A percentile compares a stretch with the other conserved stretches of the same genome.
Conservation (phyloP, 805 yeast species). For the Saturnispora diversa region DNA sequence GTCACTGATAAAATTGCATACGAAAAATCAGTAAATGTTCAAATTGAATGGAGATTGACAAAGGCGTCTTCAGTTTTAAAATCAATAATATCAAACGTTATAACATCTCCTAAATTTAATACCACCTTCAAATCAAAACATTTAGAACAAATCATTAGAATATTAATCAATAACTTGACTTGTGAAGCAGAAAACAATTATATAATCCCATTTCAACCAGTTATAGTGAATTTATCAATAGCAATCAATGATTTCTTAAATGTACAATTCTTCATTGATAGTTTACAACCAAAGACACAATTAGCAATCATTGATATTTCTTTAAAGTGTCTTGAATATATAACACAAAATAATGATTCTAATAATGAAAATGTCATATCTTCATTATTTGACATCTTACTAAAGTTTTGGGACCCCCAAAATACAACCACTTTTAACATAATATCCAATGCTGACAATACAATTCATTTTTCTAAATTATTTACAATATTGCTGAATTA, state of each 20-base stretch:
- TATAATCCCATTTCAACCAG: slow-evolving; percentile 22
- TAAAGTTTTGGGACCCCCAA: slow-evolving; percentile 18
- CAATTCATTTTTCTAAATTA: slow-evolving; percentile 14
- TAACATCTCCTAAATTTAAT: slow-evolving; percentile 13
- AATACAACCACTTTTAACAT: slow-evolving; percentile 12
- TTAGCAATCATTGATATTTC: slow-evolving; percentile 13
- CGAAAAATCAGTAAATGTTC: slow-evolving; percentile 19
- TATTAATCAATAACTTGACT: slow-evolving; percentile 17
- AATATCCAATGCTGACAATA: slow-evolving; percentile 1
- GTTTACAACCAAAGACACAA: slow-evolving; percentile 18
- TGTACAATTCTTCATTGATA: slow-evolving; percentile 23
- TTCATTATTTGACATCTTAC: slow-evolving; percentile 17
- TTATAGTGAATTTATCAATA: slow-evolving; percentile 25
- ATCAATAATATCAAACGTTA: slow-evolving; percentile 14
- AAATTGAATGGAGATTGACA: slow-evolving; percentile 20
- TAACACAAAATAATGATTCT: slow-evolving; percentile 8
- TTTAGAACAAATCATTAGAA: slow-evolving; percentile 20
- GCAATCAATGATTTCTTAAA: slow-evolving; percentile 23
- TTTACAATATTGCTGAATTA: slow-evolving; percentile 15
- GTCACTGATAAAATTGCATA: slow-evolving; percentile 19
- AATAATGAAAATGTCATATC: slow-evolving; percentile 19
- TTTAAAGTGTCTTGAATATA: slow-evolving; percentile 15
- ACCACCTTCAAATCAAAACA: slow-evolving; percentile 21
- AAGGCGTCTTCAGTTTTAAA: slow-evolving; percentile 21
- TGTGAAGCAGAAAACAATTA: slow-evolving; percentile 9